Evolutionary conservation across 805 yeast genomes (phyloP).

Genomic region (Naumovozyma baii): DNA sequence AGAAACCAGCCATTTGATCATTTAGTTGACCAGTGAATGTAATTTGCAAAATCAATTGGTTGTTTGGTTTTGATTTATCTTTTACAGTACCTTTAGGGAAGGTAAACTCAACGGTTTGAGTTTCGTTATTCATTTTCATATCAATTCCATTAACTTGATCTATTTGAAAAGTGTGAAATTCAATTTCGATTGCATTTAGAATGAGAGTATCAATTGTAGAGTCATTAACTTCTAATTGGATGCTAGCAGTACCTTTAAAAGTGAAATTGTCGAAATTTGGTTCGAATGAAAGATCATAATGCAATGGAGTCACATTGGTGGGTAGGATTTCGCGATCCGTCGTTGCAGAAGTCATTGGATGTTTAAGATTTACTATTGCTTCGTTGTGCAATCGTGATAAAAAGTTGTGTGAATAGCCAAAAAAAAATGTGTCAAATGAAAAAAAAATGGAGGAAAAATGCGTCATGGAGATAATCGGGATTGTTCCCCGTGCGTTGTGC

Average conservation of each 20-base stretch:
- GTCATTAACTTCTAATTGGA: slow-evolving; percentile 46
- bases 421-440: too few relatives aligned
- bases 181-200: slow-evolving; percentile 59
- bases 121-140: slow-evolving; percentile 39
- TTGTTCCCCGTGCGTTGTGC: too few relatives aligned
- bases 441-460: too few relatives aligned
- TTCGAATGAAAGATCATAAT: slow-evolving; percentile 59
- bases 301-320: slow-evolving; percentile 56
- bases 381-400: too few relatives aligned
- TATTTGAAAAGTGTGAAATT: slow-evolving; percentile 40
- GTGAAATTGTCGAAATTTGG: slow-evolving; percentile 53
- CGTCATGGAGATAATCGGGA: too few relatives aligned
- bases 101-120: slow-evolving; percentile 54
- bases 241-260: slow-evolving; percentile 45
- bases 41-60: slow-evolving; percentile 37
- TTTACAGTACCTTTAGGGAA: slow-evolving; percentile 39
- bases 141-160: slow-evolving; percentile 33
- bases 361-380: too few relatives aligned
- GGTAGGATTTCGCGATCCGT: slow-evolving; percentile 43
- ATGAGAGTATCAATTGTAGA: slow-evolving; percentile 35
- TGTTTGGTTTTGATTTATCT: too few relatives aligned
- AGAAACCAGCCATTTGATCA: slow-evolving; percentile 77
- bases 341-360: slow-evolving; percentile 12
- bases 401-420: too few relatives aligned
- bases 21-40: slow-evolving; percentile 55